Evolutionary conservation across 176 grass and related monocot genomes (phyloP).

Genomic region (Luzula sylvatica): DNA sequence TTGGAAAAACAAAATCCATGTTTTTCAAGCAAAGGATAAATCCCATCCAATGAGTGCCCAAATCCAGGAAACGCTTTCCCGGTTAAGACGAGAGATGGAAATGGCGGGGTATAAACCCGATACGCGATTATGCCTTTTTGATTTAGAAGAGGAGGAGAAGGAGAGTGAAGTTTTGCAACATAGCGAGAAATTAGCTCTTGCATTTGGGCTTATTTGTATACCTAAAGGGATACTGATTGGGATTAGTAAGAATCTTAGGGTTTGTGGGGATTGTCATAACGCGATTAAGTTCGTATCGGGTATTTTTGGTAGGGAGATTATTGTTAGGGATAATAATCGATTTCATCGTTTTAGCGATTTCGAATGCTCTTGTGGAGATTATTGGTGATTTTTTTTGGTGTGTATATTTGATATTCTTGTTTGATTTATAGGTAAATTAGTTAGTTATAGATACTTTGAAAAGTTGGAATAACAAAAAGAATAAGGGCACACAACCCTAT

Average conservation of each 20-base stretch:
- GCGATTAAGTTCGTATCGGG: constrained; percentile 82
- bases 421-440: too few species aligned
- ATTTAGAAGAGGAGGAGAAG: constrained; percentile 91
- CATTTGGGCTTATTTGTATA: constrained; percentile 74
- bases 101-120: constrained; percentile 60
- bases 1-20: constrained; percentile 65
- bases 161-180: constrained; percentile 77
- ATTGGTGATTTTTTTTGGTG: too few species aligned
- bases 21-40: constrained; percentile 77
- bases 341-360: too few species aligned
- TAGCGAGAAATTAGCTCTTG: constrained; percentile 82
- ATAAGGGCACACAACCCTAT: too few species aligned
- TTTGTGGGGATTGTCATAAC: constrained; percentile 63
- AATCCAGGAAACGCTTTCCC: constrained; percentile 49
- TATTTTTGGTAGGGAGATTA: too few species aligned
- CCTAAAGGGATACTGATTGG: constrained; percentile 52
- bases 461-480: too few species aligned
- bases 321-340: too few species aligned
- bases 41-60: constrained; percentile 57
- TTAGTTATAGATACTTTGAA: too few species aligned
- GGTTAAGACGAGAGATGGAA: constrained; percentile 53
- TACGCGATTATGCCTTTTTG: constrained; percentile 52
- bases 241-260: constrained; percentile 69
- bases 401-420: too few species aligned
- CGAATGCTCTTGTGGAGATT: too few species aligned